Conservation (phyloP, 2,329 filamentous ascomycete genomes). For the Botrytis medusae region DNA sequence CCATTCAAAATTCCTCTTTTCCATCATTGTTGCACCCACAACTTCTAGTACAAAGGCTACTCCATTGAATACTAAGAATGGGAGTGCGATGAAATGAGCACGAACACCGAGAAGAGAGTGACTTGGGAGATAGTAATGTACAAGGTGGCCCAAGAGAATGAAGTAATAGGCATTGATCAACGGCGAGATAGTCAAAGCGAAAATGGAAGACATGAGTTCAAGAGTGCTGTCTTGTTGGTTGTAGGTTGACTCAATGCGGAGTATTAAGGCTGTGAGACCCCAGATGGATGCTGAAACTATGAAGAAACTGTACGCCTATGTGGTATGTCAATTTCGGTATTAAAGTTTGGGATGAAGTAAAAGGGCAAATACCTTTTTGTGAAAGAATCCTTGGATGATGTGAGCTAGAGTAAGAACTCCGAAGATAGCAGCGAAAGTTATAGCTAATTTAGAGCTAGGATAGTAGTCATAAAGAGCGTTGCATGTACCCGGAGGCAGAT, state of each 20-base stretch:
- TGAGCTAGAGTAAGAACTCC: constrained; percentile 39
- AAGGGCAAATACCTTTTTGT: constrained; percentile 38
- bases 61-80: neutral
- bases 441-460: constrained; percentile 42
- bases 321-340: neutral
- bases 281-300: constrained; percentile 45
- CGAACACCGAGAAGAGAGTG: neutral
- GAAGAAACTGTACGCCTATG: neutral
- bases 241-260: constrained; percentile 44
- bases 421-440: constrained; percentile 43
- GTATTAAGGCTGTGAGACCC: constrained; percentile 44
- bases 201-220: constrained; percentile 42
- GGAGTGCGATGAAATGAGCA: neutral
- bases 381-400: constrained; percentile 41
- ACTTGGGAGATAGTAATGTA: constrained; percentile 41
- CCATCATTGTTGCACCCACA: neutral
- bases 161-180: constrained; percentile 40
- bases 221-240: constrained; percentile 40
- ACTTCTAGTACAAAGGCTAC: neutral
- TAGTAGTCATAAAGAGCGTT: constrained; percentile 43
- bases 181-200: constrained; percentile 44
- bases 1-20: neutral
- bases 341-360: neutral
- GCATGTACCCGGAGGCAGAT: constrained; percentile 41
- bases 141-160: constrained; percentile 40